Conservation (phyloP, 768 basidiomycete species). For the Kwoniella mangroviensis region DNA sequence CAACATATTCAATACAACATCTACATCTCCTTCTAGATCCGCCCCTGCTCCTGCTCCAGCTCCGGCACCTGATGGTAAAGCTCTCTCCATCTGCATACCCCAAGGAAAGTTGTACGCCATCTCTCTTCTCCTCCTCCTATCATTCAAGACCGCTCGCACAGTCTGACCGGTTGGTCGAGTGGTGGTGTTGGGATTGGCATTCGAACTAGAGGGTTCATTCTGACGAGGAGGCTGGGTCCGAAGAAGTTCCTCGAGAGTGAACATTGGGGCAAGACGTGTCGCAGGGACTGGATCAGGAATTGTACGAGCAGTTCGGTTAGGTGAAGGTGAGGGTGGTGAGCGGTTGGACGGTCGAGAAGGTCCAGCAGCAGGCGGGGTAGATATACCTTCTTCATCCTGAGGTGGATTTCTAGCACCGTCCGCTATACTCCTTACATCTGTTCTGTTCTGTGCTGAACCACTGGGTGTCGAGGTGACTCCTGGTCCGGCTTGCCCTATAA, state of each 20-base stretch:
- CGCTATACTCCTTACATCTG: background rate
- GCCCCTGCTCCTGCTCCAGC: conserved; percentile 12
- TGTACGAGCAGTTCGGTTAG: conserved; percentile 10
- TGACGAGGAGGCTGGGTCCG: background rate
- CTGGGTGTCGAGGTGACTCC: conserved; percentile 14
- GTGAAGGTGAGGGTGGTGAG: conserved; percentile 22
- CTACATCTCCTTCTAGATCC: conserved; percentile 1
- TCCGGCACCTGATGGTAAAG: conserved; percentile 18
- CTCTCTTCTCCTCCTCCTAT: conserved; percentile 4
- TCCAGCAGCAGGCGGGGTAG: conserved; percentile 7
- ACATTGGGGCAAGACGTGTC: conserved; percentile 20
- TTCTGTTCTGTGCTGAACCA: background rate
- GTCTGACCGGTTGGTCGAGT: background rate
- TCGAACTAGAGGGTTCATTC: background rate
- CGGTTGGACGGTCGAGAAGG: conserved; percentile 4
- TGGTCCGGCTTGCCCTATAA: background rate
- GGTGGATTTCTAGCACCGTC: conserved; percentile 18
- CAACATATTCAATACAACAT: background rate
- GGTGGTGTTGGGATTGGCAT: background rate
- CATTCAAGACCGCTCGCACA: conserved; percentile 3
- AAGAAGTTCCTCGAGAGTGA: conserved; percentile 22
- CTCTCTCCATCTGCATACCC: conserved; percentile 27
- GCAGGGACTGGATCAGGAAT: background rate
- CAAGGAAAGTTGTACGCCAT: background rate
- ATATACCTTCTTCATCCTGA: conserved; percentile 2